Evolutionary conservation across 2,329 filamentous ascomycete genomes (phyloP).

Genomic region (Fusarium nygamai): DNA sequence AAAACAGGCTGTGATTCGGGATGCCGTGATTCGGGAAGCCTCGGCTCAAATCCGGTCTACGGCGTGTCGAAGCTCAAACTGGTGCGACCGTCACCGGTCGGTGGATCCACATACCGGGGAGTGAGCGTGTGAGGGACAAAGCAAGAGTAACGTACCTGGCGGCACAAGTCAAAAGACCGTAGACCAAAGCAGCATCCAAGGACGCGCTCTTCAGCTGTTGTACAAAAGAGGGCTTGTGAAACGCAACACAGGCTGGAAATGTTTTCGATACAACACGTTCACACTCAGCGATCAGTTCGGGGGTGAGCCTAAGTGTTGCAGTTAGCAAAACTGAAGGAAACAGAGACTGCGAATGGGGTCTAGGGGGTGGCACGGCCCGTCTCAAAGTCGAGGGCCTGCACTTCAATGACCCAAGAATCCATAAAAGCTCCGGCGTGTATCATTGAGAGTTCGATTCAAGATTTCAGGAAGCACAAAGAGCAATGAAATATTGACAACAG

Average conservation of each 20-base stretch:
- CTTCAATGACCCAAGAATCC: background rate
- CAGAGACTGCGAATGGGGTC: slow-evolving; percentile 11
- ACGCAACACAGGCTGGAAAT: slow-evolving; percentile 69
- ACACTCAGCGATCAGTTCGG: slow-evolving; percentile 67
- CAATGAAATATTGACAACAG: background rate
- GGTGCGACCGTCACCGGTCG: slow-evolving; percentile 39
- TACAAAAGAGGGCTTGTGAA: slow-evolving; percentile 70
- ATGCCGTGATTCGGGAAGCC: slow-evolving; percentile 22
- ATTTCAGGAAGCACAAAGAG: background rate
- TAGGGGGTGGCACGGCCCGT: slow-evolving; percentile 39
- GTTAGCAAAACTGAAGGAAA: slow-evolving; percentile 38
- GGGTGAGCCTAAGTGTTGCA: slow-evolving; percentile 56
- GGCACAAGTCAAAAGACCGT: slow-evolving; percentile 66
- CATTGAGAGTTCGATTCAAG: background rate
- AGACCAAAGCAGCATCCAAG: slow-evolving; percentile 66
- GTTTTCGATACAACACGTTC: slow-evolving; percentile 70
- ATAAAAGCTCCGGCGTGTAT: background rate
- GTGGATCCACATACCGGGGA: slow-evolving; percentile 39
- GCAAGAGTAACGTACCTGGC: slow-evolving; percentile 60
- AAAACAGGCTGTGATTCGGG: slow-evolving; percentile 6
- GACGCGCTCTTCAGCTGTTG: slow-evolving; percentile 67
- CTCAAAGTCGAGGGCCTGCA: slow-evolving; percentile 10
- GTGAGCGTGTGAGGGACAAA: slow-evolving; percentile 34
- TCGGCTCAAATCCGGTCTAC: slow-evolving; percentile 38
- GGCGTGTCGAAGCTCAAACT: slow-evolving; percentile 20